Conservation (phyloP, 1,284 basidiomycete species). For the Paramarasmius palmivorus region DNA sequence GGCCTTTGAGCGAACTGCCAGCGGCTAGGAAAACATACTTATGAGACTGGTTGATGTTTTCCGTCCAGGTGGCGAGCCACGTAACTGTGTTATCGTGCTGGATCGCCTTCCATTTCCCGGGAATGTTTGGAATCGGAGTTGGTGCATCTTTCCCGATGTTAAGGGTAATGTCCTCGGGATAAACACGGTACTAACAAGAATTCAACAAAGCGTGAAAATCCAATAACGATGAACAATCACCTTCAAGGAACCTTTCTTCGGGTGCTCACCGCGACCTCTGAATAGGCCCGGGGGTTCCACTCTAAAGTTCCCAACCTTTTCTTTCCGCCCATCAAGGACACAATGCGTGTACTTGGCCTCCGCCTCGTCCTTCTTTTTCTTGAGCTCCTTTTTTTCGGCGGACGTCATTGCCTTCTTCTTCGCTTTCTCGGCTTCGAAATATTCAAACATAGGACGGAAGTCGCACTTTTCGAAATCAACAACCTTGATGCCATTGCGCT, state of each 20-base stretch:
- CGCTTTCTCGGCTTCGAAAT: slow-evolving; percentile 90
- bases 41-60: slow-evolving; percentile 89
- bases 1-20: slow-evolving; percentile 92
- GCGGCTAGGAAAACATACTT: slow-evolving; percentile 97
- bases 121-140: slow-evolving; percentile 83
- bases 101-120: slow-evolving; percentile 85
- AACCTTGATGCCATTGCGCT: slow-evolving; percentile 80
- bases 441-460: slow-evolving; percentile 92
- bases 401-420: slow-evolving; percentile 88
- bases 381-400: slow-evolving; percentile 88
- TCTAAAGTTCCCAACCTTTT: slow-evolving; percentile 98
- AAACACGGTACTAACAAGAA: slow-evolving; percentile 69
- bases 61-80: slow-evolving; percentile 97
- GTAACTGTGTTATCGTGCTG: slow-evolving; percentile 94
- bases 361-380: slow-evolving; percentile 81
- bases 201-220: not conserved
- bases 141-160: slow-evolving; percentile 83
- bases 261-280: slow-evolving; percentile 97
- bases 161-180: slow-evolving; percentile 91
- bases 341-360: slow-evolving; percentile 89
- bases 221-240: slow-evolving; percentile 39
- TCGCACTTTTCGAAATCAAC: slow-evolving; percentile 84
- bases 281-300: slow-evolving; percentile 98
- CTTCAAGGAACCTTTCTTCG: slow-evolving; percentile 96
- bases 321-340: slow-evolving; percentile 91